A percentile compares a stretch with the other conserved stretches of the same genome.
Evolutionary conservation across 2,329 filamentous ascomycete species (phyloP).

Genomic region (Dactylonectria estremocensis): DNA sequence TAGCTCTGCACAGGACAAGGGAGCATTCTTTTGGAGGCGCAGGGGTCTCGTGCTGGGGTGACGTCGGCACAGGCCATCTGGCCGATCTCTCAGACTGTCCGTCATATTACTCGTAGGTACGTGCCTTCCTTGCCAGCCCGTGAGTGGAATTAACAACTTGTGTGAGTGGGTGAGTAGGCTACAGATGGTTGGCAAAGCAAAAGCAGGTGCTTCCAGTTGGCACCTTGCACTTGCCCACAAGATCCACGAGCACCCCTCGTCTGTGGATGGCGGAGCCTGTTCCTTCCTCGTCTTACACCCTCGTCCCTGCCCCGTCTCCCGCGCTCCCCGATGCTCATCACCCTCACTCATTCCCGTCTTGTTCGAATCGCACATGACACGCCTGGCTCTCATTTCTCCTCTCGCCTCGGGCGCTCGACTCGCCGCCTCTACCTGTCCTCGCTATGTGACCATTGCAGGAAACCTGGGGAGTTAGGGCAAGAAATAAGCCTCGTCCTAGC

Average conservation of each 20-base stretch:
- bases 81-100: conserved; percentile 40
- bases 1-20: conserved; percentile 13
- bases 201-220: not conserved
- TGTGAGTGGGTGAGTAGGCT: not conserved
- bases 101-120: conserved; percentile 4
- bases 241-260: no score
- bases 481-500: not conserved
- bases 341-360: not conserved
- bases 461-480: conserved; percentile 6
- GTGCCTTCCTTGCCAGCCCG: not conserved
- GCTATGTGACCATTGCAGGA: not conserved
- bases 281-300: not conserved
- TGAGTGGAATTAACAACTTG: not conserved
- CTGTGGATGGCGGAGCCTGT: not conserved
- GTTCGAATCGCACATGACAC: not conserved
- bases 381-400: conserved; percentile 6
- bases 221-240: not conserved
- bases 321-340: not conserved
- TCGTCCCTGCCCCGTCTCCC: not conserved
- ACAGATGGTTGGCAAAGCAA: not conserved
- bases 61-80: conserved; percentile 33
- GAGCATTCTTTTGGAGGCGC: not conserved
- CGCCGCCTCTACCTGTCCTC: conserved; percentile 2
- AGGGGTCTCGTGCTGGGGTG: conserved; percentile 13
- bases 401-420: not conserved